Percentiles rank a stretch among this genome's conserved stretches.
phyloP scores from a whole-genome alignment of 2,329 filamentous ascomycete genomes.

The Epichloe sibirici region DNA sequence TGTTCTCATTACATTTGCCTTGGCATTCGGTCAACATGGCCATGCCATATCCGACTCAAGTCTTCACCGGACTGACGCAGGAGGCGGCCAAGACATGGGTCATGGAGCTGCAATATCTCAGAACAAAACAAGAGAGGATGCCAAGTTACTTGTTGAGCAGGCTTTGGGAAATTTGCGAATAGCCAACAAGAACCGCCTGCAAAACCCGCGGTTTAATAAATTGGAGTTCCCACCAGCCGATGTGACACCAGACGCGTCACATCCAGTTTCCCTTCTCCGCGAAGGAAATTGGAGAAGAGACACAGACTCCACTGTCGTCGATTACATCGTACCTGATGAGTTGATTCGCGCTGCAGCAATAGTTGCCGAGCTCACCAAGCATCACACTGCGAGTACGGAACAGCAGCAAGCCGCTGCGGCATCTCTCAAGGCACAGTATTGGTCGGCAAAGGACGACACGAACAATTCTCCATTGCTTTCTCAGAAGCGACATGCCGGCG shows the following conservation, averaged over 20 bases:
- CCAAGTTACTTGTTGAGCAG: neutral
- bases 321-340: neutral
- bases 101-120: neutral
- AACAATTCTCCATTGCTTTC: neutral
- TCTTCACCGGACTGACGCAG: too few species aligned
- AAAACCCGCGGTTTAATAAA: neutral
- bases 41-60: too few species aligned
- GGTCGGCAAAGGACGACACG: neutral
- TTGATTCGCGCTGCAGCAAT: neutral
- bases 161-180: neutral
- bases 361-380: neutral
- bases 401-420: neutral
- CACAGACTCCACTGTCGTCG: neutral
- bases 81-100: too few species aligned
- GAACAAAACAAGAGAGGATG: neutral
- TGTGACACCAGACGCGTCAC: too few species aligned
- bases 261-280: neutral
- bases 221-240: neutral
- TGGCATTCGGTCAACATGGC: neutral
- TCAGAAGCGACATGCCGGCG: neutral
- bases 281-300: neutral
- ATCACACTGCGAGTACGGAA: neutral
- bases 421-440: neutral
- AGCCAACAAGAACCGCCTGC: neutral
- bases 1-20: neutral